phyloP scores from a whole-genome alignment of 2,329 filamentous ascomycete species.

The Trichoderma atrobrunneum region DNA sequence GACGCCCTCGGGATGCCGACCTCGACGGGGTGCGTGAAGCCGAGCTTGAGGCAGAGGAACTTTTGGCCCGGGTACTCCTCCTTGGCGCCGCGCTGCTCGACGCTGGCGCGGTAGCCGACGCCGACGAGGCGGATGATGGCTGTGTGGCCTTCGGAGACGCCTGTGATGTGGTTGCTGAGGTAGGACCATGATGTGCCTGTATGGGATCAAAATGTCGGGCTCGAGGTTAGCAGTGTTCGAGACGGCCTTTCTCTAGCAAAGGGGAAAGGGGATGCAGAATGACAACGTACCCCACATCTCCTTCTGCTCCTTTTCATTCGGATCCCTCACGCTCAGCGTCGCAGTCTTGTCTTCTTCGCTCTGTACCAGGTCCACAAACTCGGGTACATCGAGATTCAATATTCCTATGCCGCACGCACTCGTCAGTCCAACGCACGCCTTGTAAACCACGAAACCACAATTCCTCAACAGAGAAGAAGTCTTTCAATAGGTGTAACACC shows the following conservation, averaged over 20 bases:
- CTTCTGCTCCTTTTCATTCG: conserved; percentile 68
- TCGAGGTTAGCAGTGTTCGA: too few relatives aligned
- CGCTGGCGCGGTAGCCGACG: conserved; percentile 87
- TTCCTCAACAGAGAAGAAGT: neutral
- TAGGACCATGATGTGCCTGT: conserved; percentile 86
- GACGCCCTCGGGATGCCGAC: conserved; percentile 80
- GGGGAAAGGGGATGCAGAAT: neutral
- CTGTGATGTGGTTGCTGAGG: conserved; percentile 84
- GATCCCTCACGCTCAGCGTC: conserved; percentile 67
- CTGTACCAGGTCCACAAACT: conserved; percentile 70
- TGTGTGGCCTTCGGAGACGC: conserved; percentile 94
- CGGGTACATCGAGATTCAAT: conserved; percentile 73
- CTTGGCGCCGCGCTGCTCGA: conserved; percentile 73
- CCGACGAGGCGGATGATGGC: conserved; percentile 90
- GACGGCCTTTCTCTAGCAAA: neutral
- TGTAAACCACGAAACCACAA: neutral
- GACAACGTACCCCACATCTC: conserved; percentile 84
- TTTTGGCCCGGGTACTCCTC: conserved; percentile 78
- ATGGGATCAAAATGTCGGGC: too few relatives aligned
- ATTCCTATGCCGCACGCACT: conserved; percentile 52
- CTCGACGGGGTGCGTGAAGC: conserved; percentile 94
- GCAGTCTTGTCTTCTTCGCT: conserved; percentile 63
- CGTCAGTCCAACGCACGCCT: conserved; percentile 11
- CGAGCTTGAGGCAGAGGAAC: conserved; percentile 91
- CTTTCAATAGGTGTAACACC: neutral